Evolutionary conservation across 345 rosid genomes (phyloP).

Genomic region (Citrus sinensis): DVS_A1.0 CM039161.1:21709001-21709500

Average conservation of each 20-base stretch:
- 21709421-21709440: constrained; percentile 87
- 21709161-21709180: too few species aligned
- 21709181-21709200: too few species aligned
- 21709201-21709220: too few species aligned
- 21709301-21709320: background rate
- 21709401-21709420: constrained; percentile 87
- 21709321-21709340: constrained; percentile 88
- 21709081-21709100: too few species aligned
- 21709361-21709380: constrained; percentile 83
- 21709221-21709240: background rate
- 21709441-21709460: constrained; percentile 58
- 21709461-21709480: constrained; percentile 92
- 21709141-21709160: too few species aligned
- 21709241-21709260: constrained; percentile 11
- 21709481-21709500: constrained; percentile 68
- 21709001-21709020: too few species aligned
- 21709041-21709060: too few species aligned
- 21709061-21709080: too few species aligned
- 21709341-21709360: constrained; percentile 91
- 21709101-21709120: too few species aligned
- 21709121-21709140: too few species aligned
- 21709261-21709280: constrained; percentile 4
- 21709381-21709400: constrained; percentile 77
- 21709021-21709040: too few species aligned
- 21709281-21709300: background rate